Conservation (phyloP, 306 rosid genomes). For the Hippophae gyantsensis region DNA sequence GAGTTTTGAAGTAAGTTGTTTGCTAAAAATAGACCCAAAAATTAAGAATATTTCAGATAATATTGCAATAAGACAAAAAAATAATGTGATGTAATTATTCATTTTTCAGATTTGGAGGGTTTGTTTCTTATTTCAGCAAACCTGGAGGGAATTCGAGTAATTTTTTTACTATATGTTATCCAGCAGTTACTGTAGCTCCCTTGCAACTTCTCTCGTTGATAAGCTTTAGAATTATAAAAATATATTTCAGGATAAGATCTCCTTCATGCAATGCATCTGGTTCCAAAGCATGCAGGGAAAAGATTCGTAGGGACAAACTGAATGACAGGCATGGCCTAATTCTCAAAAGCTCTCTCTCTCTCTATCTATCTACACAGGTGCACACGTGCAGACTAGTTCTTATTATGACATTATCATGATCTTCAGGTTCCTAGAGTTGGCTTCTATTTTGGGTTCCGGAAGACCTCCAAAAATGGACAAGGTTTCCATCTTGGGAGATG, state of each 20-base stretch:
- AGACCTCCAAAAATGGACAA: conserved; percentile 74
- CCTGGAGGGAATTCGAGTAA: no score
- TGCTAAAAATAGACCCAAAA: no score
- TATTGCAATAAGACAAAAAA: no score
- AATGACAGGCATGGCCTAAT: conserved; percentile 62
- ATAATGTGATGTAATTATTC: no score
- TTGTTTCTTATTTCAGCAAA: no score
- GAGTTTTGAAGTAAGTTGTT: no score
- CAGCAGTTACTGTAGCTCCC: no score
- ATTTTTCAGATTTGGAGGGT: no score
- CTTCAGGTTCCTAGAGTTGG: conserved; percentile 78
- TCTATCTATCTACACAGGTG: conserved; percentile 18
- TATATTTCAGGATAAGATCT: conserved; percentile 39
- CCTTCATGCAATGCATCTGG: conserved; percentile 46
- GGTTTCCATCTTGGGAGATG: conserved; percentile 63
- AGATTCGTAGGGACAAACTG: conserved; percentile 73
- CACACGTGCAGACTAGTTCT: conserved; percentile 8
- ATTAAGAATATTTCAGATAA: no score
- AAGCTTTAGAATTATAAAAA: conserved; percentile 8
- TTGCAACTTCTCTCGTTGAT: background rate
- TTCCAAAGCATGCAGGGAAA: conserved; percentile 86
- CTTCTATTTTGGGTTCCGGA: conserved; percentile 71
- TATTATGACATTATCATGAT: conserved; percentile 19
- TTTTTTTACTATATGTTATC: background rate
- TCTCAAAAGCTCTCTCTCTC: conserved; percentile 14